Percentiles rank a stretch among this genome's conserved stretches.
Evolutionary conservation across 2,329 filamentous ascomycete genomes (phyloP).

Genomic region (Pestalotiopsis sp.): DNA sequence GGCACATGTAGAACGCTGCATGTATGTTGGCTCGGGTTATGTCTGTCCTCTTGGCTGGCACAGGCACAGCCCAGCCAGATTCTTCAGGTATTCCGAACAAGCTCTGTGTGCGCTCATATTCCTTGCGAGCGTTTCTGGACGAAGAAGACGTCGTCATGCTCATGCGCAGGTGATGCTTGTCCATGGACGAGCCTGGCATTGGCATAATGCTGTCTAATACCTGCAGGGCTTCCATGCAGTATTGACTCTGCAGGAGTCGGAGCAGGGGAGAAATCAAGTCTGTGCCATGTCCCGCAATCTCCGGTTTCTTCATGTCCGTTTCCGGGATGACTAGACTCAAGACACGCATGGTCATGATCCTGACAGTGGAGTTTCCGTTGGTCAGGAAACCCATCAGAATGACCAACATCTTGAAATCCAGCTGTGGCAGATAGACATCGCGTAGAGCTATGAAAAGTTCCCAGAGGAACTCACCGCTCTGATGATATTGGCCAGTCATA

Average conservation of each 20-base stretch:
- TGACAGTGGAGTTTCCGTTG: slow-evolving; percentile 87
- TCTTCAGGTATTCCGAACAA: slow-evolving; percentile 96
- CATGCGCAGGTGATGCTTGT: slow-evolving; percentile 94
- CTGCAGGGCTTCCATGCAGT: slow-evolving; percentile 87
- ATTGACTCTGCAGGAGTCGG: slow-evolving; percentile 86
- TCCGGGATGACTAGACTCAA: slow-evolving; percentile 83
- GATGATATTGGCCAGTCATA: slow-evolving; percentile 65
- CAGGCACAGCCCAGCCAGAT: slow-evolving; percentile 93
- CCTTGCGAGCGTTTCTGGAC: slow-evolving; percentile 83
- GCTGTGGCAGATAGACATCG: slow-evolving; percentile 76
- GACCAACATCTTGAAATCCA: slow-evolving; percentile 83
- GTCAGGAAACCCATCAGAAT: slow-evolving; percentile 91
- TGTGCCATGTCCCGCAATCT: slow-evolving; percentile 87
- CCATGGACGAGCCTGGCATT: slow-evolving; percentile 88
- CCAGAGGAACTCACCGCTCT: slow-evolving; percentile 73
- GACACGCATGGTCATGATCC: slow-evolving; percentile 89
- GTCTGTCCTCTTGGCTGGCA: slow-evolving; percentile 86
- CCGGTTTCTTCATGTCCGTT: slow-evolving; percentile 89
- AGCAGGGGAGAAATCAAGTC: slow-evolving; percentile 93
- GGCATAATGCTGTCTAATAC: slow-evolving; percentile 95
- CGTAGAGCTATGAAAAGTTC: slow-evolving; percentile 75
- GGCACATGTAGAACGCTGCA: slow-evolving; percentile 93
- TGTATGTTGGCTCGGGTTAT: slow-evolving; percentile 90
- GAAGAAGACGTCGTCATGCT: slow-evolving; percentile 93
- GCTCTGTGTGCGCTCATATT: slow-evolving; percentile 92